Percentiles rank a stretch among this genome's conserved stretches.
phyloP scores from a whole-genome alignment of 176 grass and related monocot species.

The Metroxylon sagu region DNA sequence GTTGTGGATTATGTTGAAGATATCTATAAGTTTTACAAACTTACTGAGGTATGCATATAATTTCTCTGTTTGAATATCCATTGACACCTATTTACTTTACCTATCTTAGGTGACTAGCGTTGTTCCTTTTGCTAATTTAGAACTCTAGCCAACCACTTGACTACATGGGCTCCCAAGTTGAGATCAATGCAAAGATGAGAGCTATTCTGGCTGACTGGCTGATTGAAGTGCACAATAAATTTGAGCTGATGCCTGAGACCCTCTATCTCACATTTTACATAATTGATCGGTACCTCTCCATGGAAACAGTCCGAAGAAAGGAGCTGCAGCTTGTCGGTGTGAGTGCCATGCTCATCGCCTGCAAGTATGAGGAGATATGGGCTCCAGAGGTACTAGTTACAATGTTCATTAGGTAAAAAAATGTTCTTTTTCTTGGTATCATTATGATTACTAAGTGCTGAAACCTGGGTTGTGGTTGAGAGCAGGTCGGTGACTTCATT shows the following conservation, averaged over 20 bases:
- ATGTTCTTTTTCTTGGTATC: not conserved
- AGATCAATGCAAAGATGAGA: conserved; percentile 16
- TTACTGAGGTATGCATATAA: too few relatives aligned
- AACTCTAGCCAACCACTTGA: not conserved
- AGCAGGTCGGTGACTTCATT: conserved; percentile 12
- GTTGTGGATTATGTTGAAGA: too few relatives aligned
- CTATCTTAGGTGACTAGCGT: too few relatives aligned
- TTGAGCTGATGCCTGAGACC: conserved; percentile 5
- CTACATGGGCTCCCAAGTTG: conserved; percentile 12
- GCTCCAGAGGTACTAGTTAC: conserved; percentile 5
- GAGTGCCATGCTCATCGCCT: conserved; percentile 6
- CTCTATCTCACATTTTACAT: conserved; percentile 6
- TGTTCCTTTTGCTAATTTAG: not conserved
- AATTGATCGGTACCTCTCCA: conserved; percentile 7
- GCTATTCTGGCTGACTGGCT: conserved; percentile 13
- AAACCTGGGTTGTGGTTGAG: not conserved
- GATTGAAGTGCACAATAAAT: conserved; percentile 13
- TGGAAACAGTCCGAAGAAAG: not conserved
- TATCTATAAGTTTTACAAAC: too few relatives aligned
- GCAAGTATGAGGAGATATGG: conserved; percentile 18
- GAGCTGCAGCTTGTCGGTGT: conserved; percentile 11
- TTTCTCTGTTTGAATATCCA: too few relatives aligned
- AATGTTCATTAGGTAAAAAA: not conserved
- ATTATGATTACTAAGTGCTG: not conserved
- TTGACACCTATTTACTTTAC: too few relatives aligned